Evolutionary conservation across 768 basidiomycete species (phyloP).

Genomic region (Obba rivulosa): DNA sequence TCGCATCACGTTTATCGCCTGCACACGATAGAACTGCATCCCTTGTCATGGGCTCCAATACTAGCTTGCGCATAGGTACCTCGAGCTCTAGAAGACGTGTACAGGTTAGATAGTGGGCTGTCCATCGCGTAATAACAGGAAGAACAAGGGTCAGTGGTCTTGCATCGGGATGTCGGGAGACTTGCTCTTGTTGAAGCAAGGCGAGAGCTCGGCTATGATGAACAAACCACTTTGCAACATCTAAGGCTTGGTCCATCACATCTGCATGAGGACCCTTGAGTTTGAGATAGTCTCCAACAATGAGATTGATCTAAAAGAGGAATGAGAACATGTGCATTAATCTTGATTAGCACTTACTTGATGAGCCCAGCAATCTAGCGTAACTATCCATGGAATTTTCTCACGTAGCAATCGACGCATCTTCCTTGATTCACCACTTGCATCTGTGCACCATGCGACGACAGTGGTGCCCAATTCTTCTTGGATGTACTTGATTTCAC

Average conservation of each 20-base stretch:
- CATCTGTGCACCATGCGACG: conserved; percentile 22
- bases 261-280: conserved; percentile 10
- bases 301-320: conserved; percentile 30
- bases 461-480: conserved; percentile 11
- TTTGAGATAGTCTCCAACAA: conserved; percentile 30
- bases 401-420: conserved; percentile 7
- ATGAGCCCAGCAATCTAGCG: conserved; percentile 5
- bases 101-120: too few relatives aligned
- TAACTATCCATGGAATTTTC: not conserved
- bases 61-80: too few relatives aligned
- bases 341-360: conserved; percentile 6
- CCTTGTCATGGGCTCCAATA: too few relatives aligned
- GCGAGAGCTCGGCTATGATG: conserved; percentile 26
- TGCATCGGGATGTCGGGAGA: not conserved
- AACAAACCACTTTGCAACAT: conserved; percentile 28
- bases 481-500: conserved; percentile 20
- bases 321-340: conserved; percentile 9
- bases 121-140: too few relatives aligned
- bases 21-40: too few relatives aligned
- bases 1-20: too few relatives aligned
- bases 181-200: conserved; percentile 22
- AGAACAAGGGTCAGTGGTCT: too few relatives aligned
- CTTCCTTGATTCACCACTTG: conserved; percentile 21
- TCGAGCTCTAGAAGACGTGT: too few relatives aligned
- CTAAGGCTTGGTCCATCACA: conserved; percentile 14